phyloP scores from a whole-genome alignment of 163 green algal genomes.

The Volvox carteri region DNA sequence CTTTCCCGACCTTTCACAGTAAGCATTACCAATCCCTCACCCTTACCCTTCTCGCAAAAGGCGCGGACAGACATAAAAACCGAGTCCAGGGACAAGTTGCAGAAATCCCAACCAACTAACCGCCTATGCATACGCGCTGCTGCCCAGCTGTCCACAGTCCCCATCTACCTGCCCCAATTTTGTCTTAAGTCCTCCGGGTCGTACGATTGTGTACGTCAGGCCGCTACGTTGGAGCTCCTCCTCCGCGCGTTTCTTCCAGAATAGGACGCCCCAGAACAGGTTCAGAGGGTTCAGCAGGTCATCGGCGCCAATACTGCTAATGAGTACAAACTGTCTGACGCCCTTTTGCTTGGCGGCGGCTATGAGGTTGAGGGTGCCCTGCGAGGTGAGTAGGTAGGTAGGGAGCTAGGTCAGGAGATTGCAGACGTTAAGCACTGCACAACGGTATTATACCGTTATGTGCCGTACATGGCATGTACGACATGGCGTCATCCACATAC shows the following conservation, averaged over 20 bases:
- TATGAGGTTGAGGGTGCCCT: slow-evolving; percentile 86
- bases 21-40: too few relatives aligned
- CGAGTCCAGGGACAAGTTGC: too few relatives aligned
- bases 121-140: too few relatives aligned
- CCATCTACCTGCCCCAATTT: slow-evolving; percentile 51
- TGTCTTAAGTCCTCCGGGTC: slow-evolving; percentile 80
- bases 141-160: too few relatives aligned
- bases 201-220: slow-evolving; percentile 86
- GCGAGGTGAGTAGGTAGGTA: neutral
- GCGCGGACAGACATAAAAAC: too few relatives aligned
- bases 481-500: slow-evolving; percentile 10
- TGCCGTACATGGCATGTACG: too few relatives aligned
- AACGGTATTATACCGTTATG: too few relatives aligned
- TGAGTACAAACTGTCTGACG: slow-evolving; percentile 80
- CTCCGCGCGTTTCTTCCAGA: slow-evolving; percentile 87
- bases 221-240: slow-evolving; percentile 85
- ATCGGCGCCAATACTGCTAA: slow-evolving; percentile 77
- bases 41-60: too few relatives aligned
- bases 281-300: slow-evolving; percentile 90
- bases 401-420: too few relatives aligned
- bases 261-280: slow-evolving; percentile 84
- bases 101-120: too few relatives aligned
- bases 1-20: too few relatives aligned
- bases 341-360: slow-evolving; percentile 73
- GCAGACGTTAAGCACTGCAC: too few relatives aligned